These are phyloP conservation scores for Albophoma yamanashiensis DNA, from an alignment of 2,329 filamentous ascomycete species.

Conservation along the genomic window DNA sequence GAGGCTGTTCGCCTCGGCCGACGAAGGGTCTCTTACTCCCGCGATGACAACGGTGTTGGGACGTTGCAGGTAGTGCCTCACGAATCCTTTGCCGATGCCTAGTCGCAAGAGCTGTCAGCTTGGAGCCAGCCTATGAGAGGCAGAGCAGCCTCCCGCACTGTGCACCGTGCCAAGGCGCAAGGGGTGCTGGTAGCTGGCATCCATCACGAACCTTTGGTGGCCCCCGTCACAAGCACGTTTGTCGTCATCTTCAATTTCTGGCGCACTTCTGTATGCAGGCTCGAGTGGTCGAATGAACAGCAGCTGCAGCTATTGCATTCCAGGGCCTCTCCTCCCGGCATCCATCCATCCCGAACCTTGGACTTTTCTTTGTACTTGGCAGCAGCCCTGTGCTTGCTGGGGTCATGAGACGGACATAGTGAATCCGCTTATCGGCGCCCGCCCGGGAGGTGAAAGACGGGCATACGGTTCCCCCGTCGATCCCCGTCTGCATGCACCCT, in stretches of 20 bases:
- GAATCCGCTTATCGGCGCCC: not conserved
- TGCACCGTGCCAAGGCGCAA: no score
- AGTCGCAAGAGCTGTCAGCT: not conserved
- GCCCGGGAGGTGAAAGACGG: not conserved
- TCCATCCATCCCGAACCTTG: not conserved
- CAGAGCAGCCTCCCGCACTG: not conserved
- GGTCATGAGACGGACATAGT: not conserved
- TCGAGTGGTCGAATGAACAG: not conserved
- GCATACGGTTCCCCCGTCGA: not conserved
- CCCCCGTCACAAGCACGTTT: not conserved
- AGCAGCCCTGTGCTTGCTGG: not conserved
- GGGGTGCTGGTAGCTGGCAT: not conserved
- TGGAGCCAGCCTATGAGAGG: not conserved
- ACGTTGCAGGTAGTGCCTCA: not conserved
- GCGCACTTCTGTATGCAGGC: not conserved
- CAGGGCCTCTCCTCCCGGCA: not conserved
- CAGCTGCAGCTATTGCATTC: not conserved
- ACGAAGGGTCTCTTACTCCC: not conserved
- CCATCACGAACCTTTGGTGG: not conserved
- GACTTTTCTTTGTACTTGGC: not conserved
- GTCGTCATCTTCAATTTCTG: not conserved
- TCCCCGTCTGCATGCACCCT: not conserved
- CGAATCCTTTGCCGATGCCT: not conserved
- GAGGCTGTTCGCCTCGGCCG: not conserved
- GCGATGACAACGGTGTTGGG: not conserved